Evolutionary conservation across 441 rosid genomes (phyloP), one percentile per base, ranked within the genome.

Genomic region (Eruca vesicaria): DNA sequence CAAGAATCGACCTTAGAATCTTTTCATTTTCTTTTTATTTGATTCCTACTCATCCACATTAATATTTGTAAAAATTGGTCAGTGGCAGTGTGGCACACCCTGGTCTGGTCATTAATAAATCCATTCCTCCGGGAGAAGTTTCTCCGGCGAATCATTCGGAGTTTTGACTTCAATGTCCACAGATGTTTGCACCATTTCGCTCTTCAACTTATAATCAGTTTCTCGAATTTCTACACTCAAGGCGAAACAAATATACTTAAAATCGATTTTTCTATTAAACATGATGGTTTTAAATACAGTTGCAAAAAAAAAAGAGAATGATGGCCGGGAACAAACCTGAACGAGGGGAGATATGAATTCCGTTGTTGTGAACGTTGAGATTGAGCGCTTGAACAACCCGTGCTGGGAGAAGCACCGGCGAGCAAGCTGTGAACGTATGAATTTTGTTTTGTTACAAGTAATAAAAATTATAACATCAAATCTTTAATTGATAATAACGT

Each of bases 81-180:
- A 76, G 33, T 63, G 55, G 23, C 65, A n/a, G n/a, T n/a, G n/a
- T n/a, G n/a, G n/a, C n/a, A n/a, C n/a, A 43, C 11, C 11, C 31
- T 0, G 33, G 33, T 68, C 21, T 5, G 60, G 2, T 35, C 68
- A 63, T 79, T 83, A 95, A 77, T 95, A 95, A 15, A 90, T 90
- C 99, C 99, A 95, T 79, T 95, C 99, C 32, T 88, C 86, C 2
- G 99, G 98, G 35, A 92, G 98, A 83, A 92, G 83, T 33, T 85
- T 73, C 62, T 92, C 98, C 16, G 90, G 86, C 2, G 99, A 85
- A 57, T 68, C 78, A 14, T 57, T 69, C 19, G 23, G 71, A 56
- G 29, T 68, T 58, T 68, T 63, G 0, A 4, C 75, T 68, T 41
- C 74, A 32, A 4, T 53, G 12, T 72, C 19, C 55, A 10, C 21